Evolutionary conservation across 805 yeast species (phyloP).

Genomic region (Saccharomyces jurei): DNA sequence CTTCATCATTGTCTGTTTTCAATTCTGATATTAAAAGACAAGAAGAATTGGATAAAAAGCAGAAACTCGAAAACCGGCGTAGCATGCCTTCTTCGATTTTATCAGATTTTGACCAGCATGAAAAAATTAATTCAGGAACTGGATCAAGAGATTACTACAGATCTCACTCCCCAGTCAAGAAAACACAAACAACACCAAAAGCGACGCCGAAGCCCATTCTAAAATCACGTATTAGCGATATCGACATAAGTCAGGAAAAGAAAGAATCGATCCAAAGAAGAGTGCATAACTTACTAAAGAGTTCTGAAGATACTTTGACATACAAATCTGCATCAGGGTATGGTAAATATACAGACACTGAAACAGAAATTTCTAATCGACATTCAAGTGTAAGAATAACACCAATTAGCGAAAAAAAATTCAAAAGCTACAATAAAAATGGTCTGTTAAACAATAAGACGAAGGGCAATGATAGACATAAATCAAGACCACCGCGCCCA

Average conservation of each 20-base stretch:
- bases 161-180: slow-evolving; percentile 6
- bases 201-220: background rate
- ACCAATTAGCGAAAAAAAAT: background rate
- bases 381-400: background rate
- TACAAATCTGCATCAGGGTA: slow-evolving; percentile 69
- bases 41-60: background rate
- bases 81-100: slow-evolving; percentile 2
- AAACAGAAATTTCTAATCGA: background rate
- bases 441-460: background rate
- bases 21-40: background rate
- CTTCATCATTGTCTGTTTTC: background rate
- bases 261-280: slow-evolving; percentile 44
- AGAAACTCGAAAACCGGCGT: background rate
- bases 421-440: background rate
- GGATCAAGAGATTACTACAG: slow-evolving; percentile 6
- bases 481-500: slow-evolving; percentile 8
- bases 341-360: slow-evolving; percentile 57
- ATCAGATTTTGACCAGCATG: slow-evolving; percentile 7
- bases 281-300: slow-evolving; percentile 41
- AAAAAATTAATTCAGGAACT: slow-evolving; percentile 1
- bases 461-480: background rate
- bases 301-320: slow-evolving; percentile 12
- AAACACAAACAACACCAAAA: slow-evolving; percentile 1
- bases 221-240: slow-evolving; percentile 25
- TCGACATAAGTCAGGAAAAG: slow-evolving; percentile 19